phyloP scores from a whole-genome alignment of 306 rosid species.

The cucumber (Cucumis sativus) region DNA sequence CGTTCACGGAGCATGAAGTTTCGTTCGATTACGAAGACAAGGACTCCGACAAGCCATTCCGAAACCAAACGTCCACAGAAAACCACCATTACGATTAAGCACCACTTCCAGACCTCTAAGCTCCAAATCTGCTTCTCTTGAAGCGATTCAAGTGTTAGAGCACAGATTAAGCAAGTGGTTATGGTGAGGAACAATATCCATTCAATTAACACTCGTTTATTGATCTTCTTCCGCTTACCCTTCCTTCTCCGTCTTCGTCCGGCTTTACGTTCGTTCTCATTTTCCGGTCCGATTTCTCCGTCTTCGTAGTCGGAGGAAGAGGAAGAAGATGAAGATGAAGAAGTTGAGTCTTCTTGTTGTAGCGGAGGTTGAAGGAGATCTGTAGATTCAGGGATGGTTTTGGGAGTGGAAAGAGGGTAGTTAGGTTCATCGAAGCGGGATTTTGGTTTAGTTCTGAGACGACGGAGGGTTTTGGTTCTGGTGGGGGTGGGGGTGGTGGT shows the following conservation, averaged over 20 bases:
- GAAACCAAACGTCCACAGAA: slow-evolving; percentile 38
- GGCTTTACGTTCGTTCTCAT: not conserved
- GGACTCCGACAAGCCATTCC: slow-evolving; percentile 28
- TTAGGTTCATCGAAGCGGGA: slow-evolving; percentile 32
- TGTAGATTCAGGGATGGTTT: slow-evolving; percentile 15
- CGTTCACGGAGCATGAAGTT: slow-evolving; percentile 40
- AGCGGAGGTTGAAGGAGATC: not conserved
- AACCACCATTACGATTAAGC: slow-evolving; percentile 36
- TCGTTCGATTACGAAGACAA: slow-evolving; percentile 30
- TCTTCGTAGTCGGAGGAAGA: slow-evolving; percentile 18
- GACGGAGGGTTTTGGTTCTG: slow-evolving; percentile 15
- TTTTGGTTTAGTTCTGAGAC: slow-evolving; percentile 25
- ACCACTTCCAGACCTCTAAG: slow-evolving; percentile 35
- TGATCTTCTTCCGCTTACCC: slow-evolving; percentile 19
- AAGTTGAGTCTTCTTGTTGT: not conserved
- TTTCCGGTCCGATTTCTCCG: slow-evolving; percentile 14
- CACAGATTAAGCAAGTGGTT: slow-evolving; percentile 27
- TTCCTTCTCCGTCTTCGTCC: slow-evolving; percentile 5
- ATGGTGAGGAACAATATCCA: slow-evolving; percentile 30
- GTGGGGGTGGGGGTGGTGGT: not conserved
- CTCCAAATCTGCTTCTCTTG: slow-evolving; percentile 13
- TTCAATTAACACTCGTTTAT: slow-evolving; percentile 26
- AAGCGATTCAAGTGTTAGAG: slow-evolving; percentile 15
- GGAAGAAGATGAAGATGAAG: slow-evolving; percentile 3
- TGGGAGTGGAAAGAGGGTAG: slow-evolving; percentile 8